Conservation (phyloP, 1,139 yeast genomes). For the Zygosaccharomyces pseudobailii region DNA sequence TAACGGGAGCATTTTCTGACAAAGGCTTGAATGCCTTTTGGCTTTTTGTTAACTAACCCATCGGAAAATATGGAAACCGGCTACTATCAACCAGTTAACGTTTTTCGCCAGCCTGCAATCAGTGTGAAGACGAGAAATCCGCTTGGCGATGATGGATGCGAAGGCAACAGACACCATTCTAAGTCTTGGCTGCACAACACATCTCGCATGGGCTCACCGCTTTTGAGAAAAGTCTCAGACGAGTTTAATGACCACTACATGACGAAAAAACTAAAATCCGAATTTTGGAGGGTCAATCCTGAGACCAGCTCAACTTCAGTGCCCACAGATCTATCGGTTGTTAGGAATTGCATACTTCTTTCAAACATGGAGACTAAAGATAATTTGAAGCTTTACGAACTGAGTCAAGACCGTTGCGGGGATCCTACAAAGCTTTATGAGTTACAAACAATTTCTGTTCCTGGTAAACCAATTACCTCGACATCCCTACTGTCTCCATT, state of each 20-base stretch:
- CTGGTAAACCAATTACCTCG: slow-evolving; percentile 23
- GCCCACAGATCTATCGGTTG: slow-evolving; percentile 18
- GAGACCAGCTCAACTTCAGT: slow-evolving; percentile 4
- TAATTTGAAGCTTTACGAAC: slow-evolving; percentile 21
- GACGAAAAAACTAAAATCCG: slow-evolving; percentile 25
- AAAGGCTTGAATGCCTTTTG: neutral
- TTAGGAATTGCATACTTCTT: slow-evolving; percentile 16
- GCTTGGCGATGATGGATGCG: neutral
- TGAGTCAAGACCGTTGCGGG: slow-evolving; percentile 5
- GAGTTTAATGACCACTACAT: slow-evolving; percentile 28
- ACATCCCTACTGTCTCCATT: slow-evolving; percentile 13
- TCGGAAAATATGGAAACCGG: slow-evolving; percentile 7
- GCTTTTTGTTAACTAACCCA: neutral
- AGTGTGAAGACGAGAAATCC: slow-evolving; percentile 14
- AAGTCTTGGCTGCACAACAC: slow-evolving; percentile 21
- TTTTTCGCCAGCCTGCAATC: slow-evolving; percentile 29
- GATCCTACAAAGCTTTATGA: slow-evolving; percentile 15
- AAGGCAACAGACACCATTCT: slow-evolving; percentile 7
- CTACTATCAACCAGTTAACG: slow-evolving; percentile 24
- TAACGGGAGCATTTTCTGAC: neutral
- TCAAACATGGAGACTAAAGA: slow-evolving; percentile 16
- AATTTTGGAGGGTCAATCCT: slow-evolving; percentile 21
- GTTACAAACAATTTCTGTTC: slow-evolving; percentile 26
- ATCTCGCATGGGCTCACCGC: slow-evolving; percentile 18
- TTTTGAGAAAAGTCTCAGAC: slow-evolving; percentile 26